Conservation (phyloP, 2,329 filamentous ascomycete genomes). For the Cladophialophora carrionii region DNA sequence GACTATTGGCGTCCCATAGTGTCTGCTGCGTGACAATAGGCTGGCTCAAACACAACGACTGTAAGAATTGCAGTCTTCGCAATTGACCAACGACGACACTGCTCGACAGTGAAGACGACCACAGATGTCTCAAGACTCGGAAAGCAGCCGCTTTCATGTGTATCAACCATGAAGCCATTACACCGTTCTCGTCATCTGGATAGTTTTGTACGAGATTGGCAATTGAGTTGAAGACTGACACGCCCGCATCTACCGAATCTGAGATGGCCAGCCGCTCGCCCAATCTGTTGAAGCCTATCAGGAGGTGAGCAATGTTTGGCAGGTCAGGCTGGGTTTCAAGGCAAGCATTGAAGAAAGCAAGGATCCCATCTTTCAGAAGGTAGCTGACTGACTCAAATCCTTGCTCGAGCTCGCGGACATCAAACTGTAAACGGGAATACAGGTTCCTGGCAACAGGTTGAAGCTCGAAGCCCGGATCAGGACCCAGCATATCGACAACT, state of each 20-base stretch:
- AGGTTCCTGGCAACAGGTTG: slow-evolving; percentile 70
- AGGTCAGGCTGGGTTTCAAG: slow-evolving; percentile 72
- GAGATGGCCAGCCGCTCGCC: slow-evolving; percentile 55
- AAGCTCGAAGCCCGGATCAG: slow-evolving; percentile 76
- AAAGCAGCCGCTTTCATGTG: slow-evolving; percentile 69
- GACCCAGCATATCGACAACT: slow-evolving; percentile 84
- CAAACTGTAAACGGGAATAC: slow-evolving; percentile 66
- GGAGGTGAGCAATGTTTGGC: slow-evolving; percentile 85
- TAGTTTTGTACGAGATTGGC: slow-evolving; percentile 71
- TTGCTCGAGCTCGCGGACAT: slow-evolving; percentile 71
- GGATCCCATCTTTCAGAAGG: slow-evolving; percentile 77
- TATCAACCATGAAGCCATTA: slow-evolving; percentile 69
- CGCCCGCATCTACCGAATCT: slow-evolving; percentile 67
- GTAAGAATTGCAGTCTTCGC: slow-evolving; percentile 76
- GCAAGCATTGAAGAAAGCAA: slow-evolving; percentile 83
- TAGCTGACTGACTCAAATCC: slow-evolving; percentile 73
- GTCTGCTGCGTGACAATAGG: slow-evolving; percentile 69
- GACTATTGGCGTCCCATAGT: slow-evolving; percentile 71
- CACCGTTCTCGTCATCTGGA: slow-evolving; percentile 64
- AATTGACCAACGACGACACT: slow-evolving; percentile 76
- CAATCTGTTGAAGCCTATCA: slow-evolving; percentile 83
- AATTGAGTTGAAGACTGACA: slow-evolving; percentile 82
- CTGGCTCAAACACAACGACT: slow-evolving; percentile 73
- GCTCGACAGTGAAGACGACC: slow-evolving; percentile 79
- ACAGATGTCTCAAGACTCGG: slow-evolving; percentile 77